Percentiles rank a stretch among this genome's conserved stretches.
Conservation (phyloP, 306 rosid species). For the Astragalus glycyphyllos region DNA sequence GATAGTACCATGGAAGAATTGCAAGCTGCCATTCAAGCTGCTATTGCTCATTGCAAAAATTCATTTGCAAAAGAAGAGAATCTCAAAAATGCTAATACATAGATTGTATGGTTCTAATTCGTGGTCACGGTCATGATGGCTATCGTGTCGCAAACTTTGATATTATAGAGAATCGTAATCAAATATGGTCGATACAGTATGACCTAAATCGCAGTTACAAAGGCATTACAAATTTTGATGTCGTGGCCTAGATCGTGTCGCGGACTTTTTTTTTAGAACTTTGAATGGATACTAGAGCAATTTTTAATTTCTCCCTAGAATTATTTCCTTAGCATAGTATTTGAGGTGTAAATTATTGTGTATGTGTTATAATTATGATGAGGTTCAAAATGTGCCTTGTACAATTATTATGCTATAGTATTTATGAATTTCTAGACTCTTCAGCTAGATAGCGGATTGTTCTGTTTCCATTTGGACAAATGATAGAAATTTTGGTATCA, state of each 20-base stretch:
- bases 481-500: not conserved
- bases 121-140: too few relatives aligned
- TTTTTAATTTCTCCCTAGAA: conserved; percentile 1
- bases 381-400: conserved; percentile 13
- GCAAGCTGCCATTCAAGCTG: conserved; percentile 97
- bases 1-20: conserved; percentile 97
- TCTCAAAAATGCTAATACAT: conserved; percentile 48
- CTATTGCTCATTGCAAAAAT: conserved; percentile 95
- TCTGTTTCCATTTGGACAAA: conserved; percentile 27
- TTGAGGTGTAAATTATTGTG: conserved; percentile 30
- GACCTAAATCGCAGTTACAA: too few relatives aligned
- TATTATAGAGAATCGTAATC: too few relatives aligned
- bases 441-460: not conserved
- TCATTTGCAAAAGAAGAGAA: conserved; percentile 71
- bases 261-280: too few relatives aligned
- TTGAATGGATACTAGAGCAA: too few relatives aligned
- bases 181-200: too few relatives aligned
- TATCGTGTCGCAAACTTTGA: too few relatives aligned
- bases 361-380: conserved; percentile 35
- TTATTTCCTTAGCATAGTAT: conserved; percentile 36
- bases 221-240: too few relatives aligned
- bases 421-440: conserved; percentile 24
- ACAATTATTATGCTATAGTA: not conserved
- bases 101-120: not conserved
- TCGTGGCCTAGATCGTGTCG: too few relatives aligned